Base-by-base conservation (phyloP, 2,329 filamentous ascomycete genomes). In the Tetracladium maxilliforme region DNA sequence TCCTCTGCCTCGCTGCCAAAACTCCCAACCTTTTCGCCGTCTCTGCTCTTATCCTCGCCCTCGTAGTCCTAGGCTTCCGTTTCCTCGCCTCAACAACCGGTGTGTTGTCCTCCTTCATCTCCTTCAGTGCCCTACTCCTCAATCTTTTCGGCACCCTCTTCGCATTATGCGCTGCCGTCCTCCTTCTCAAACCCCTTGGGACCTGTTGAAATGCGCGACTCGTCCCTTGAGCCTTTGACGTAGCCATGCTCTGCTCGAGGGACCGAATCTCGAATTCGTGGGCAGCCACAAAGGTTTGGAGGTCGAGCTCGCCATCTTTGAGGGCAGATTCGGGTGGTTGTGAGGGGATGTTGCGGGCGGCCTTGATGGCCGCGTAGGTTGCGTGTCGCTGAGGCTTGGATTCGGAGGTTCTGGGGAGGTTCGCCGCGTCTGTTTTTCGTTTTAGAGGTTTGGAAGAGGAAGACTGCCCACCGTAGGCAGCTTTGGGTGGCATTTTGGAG, bases 141-240 rank as follows among this genome's bases (percentile, higher is more conserved):
- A 95, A 52, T 33, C 83, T 60, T 43, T 75, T 77, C 3, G 90
- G 90, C 10, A 98, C 76, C 33, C 78, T 70, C 52, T 87, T 92
- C 18, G 80, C 79, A 63, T 98, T 94, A 52, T 98, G 90, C 47
- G 84, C 93, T 12, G 87, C 90, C 0, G 87, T 93, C 39, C 90
- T 66, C 35, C 90, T 64, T 36, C 90, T 64, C 64, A 98, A 56
- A 24, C 76, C 73, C 37, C 83, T 70, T 2, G 90, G 90, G 5
- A 98, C 79, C 38, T 82, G 70, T 49, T 98, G 90, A 43, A 95
- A 95, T 10, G 87, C 86, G 25, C 87, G 67, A 29, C 70, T 73
- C 21, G 67, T 57, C 27, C 58, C 54, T 19, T 57, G 54, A 5
- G 53, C 52, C 47, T 79, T 86, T 23, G 81, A 77, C 18, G 68